A percentile compares a stretch with the other conserved stretches of the same genome.
Evolutionary conservation across 495 filamentous ascomycete genomes (phyloP).

Genomic region (Penicillium parvum): DNA sequence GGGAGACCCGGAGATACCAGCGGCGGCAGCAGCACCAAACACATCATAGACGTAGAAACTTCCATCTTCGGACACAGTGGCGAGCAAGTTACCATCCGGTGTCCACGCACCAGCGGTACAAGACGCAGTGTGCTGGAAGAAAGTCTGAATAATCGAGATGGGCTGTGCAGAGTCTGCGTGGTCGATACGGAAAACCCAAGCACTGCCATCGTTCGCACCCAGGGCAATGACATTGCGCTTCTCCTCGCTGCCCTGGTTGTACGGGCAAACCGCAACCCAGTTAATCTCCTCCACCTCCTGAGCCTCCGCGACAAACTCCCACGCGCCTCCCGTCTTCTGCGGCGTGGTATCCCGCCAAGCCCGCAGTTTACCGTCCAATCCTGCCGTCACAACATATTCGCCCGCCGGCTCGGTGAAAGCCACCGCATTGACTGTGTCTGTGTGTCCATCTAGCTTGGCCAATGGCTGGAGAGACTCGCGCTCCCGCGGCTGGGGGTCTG

Average conservation of each 20-base stretch:
- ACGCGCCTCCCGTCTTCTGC: slow-evolving; percentile 41
- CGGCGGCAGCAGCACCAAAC: slow-evolving; percentile 75
- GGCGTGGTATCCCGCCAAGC: slow-evolving; percentile 45
- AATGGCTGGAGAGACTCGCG: slow-evolving; percentile 57
- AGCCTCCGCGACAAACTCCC: slow-evolving; percentile 62
- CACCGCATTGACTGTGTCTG: slow-evolving; percentile 82
- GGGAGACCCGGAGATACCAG: slow-evolving; percentile 62
- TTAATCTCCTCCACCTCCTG: slow-evolving; percentile 94
- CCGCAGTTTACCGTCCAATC: slow-evolving; percentile 73
- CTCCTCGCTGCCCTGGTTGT: slow-evolving; percentile 47
- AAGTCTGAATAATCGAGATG: slow-evolving; percentile 79
- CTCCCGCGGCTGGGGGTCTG: slow-evolving; percentile 54
- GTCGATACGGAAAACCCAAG: slow-evolving; percentile 91
- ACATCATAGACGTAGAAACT: slow-evolving; percentile 92
- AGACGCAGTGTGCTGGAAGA: slow-evolving; percentile 81
- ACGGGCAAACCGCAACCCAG: slow-evolving; percentile 79
- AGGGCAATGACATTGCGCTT: slow-evolving; percentile 82
- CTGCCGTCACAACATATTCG: slow-evolving; percentile 78
- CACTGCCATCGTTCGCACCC: slow-evolving; percentile 86
- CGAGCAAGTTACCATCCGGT: slow-evolving; percentile 80
- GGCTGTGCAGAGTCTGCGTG: slow-evolving; percentile 52
- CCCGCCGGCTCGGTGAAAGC: slow-evolving; percentile 79
- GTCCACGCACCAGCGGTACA: slow-evolving; percentile 92
- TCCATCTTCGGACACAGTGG: slow-evolving; percentile 83
- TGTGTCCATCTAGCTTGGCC: slow-evolving; percentile 76